These are phyloP conservation scores for Coemansia sp. DNA, from an alignment of 192 early-diverging fungal species.

Conservation along the genomic window DNA sequence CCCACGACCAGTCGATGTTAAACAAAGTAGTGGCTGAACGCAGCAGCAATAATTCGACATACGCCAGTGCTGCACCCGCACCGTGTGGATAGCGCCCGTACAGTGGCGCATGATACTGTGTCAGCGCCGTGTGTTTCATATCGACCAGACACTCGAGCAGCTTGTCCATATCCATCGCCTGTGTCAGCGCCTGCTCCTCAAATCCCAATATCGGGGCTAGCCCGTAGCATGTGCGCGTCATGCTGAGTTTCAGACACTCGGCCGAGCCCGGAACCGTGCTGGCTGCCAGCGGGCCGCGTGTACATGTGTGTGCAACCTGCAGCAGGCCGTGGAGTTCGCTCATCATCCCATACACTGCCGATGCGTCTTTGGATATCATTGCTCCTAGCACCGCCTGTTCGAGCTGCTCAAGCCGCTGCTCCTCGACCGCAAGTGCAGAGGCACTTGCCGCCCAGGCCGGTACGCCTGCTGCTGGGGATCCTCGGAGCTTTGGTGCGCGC, in stretches of 20 bases:
- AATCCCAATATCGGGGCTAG: constrained; percentile 41
- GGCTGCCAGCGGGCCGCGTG: constrained; percentile 3
- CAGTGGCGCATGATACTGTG: constrained; percentile 22
- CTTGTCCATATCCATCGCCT: constrained; percentile 45
- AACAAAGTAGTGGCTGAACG: constrained; percentile 34
- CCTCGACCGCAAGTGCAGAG: constrained; percentile 8
- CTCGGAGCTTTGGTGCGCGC: neutral
- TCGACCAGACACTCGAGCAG: constrained; percentile 28
- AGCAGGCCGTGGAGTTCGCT: constrained; percentile 35
- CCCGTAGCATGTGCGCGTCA: constrained; percentile 32
- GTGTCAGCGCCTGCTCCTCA: constrained; percentile 35
- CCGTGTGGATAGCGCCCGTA: constrained; percentile 27
- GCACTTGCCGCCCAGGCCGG: constrained; percentile 2
- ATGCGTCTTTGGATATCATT: constrained; percentile 35
- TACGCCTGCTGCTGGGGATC: neutral
- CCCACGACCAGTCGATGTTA: constrained; percentile 37
- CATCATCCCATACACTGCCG: constrained; percentile 51
- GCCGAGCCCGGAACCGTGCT: constrained; percentile 7
- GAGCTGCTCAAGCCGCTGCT: constrained; percentile 30
- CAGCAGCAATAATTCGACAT: constrained; percentile 25
- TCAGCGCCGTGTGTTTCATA: constrained; percentile 32
- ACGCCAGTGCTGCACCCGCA: constrained; percentile 5
- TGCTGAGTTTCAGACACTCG: constrained; percentile 16
- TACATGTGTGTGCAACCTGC: constrained; percentile 20
- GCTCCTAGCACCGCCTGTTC: constrained; percentile 33